Conservation (phyloP, 257 asterid genomes). For the Petrea volubilis region DNA sequence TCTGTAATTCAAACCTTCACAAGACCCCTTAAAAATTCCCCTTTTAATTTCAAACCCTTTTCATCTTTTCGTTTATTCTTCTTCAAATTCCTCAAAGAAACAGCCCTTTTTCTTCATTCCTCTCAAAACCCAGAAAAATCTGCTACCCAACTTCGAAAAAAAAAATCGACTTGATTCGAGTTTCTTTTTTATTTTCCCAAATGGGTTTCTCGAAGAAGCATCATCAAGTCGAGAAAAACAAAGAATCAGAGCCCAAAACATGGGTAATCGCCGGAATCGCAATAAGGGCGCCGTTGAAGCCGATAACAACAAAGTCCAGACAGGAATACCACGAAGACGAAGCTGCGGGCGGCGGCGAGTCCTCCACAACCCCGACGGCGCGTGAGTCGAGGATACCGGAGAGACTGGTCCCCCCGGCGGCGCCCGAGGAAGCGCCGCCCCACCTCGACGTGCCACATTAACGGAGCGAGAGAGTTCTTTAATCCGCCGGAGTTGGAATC, state of each 20-base stretch:
- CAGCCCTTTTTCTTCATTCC: slow-evolving; percentile 18
- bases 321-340: slow-evolving; percentile 35
- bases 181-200: background rate
- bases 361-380: slow-evolving; percentile 79
- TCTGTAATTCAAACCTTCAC: slow-evolving; percentile 24
- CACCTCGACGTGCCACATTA: slow-evolving; percentile 47
- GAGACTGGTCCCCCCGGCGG: slow-evolving; percentile 61
- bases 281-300: slow-evolving; percentile 54
- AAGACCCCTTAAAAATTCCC: slow-evolving; percentile 16
- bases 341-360: slow-evolving; percentile 17
- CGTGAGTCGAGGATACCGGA: slow-evolving; percentile 70
- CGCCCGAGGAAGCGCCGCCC: slow-evolving; percentile 94
- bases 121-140: slow-evolving; percentile 16
- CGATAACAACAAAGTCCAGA: slow-evolving; percentile 43
- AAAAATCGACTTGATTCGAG: too few species aligned
- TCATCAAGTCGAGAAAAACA: slow-evolving; percentile 44
- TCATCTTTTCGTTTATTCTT: slow-evolving; percentile 22
- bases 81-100: background rate
- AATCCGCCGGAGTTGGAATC: slow-evolving; percentile 83
- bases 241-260: slow-evolving; percentile 52
- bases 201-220: slow-evolving; percentile 71
- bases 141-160: too few species aligned
- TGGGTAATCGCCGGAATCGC: slow-evolving; percentile 76
- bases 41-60: slow-evolving; percentile 29
- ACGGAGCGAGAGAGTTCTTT: slow-evolving; percentile 63